Evolutionary conservation across 805 yeast species (phyloP).

Genomic region (Sugiyamaella boreocaroliniensis): DNA sequence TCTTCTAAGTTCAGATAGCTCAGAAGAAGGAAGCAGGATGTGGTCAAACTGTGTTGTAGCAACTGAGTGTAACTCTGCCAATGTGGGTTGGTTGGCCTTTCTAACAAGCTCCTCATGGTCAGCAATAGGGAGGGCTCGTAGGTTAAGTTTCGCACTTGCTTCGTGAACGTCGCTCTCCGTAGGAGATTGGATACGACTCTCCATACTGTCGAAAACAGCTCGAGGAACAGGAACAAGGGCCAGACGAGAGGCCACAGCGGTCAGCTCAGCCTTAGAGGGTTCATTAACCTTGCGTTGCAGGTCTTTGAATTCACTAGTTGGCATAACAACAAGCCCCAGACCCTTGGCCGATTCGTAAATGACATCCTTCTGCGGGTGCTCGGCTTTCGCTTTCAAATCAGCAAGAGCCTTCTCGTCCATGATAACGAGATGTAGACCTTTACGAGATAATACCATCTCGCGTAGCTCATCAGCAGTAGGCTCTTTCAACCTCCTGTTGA

Average conservation of each 20-base stretch:
- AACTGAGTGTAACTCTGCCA: slow-evolving; percentile 12
- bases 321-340: slow-evolving; percentile 17
- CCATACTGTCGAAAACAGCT: slow-evolving; percentile 29
- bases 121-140: slow-evolving; percentile 9
- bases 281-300: slow-evolving; percentile 12
- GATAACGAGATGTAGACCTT: slow-evolving; percentile 12
- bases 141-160: slow-evolving; percentile 12
- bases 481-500: slow-evolving; percentile 11
- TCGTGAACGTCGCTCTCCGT: slow-evolving; percentile 14
- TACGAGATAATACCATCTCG: slow-evolving; percentile 1
- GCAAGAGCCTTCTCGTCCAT: slow-evolving; percentile 8
- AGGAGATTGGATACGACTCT: slow-evolving; percentile 17
- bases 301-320: slow-evolving; percentile 13
- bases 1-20: slow-evolving; percentile 12
- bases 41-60: slow-evolving; percentile 7
- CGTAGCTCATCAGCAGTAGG: slow-evolving; percentile 26
- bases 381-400: slow-evolving; percentile 1
- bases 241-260: slow-evolving; percentile 27
- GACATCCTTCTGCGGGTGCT: slow-evolving; percentile 8
- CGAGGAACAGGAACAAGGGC: slow-evolving; percentile 33
- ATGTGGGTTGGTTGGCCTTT: slow-evolving; percentile 16
- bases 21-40: slow-evolving; percentile 11
- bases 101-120: slow-evolving; percentile 17
- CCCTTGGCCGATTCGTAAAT: slow-evolving; percentile 7
- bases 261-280: slow-evolving; percentile 29